Evolutionary conservation across 2,329 filamentous ascomycete species (phyloP).

Genomic region (Westerdykella aurantiaca): DNA sequence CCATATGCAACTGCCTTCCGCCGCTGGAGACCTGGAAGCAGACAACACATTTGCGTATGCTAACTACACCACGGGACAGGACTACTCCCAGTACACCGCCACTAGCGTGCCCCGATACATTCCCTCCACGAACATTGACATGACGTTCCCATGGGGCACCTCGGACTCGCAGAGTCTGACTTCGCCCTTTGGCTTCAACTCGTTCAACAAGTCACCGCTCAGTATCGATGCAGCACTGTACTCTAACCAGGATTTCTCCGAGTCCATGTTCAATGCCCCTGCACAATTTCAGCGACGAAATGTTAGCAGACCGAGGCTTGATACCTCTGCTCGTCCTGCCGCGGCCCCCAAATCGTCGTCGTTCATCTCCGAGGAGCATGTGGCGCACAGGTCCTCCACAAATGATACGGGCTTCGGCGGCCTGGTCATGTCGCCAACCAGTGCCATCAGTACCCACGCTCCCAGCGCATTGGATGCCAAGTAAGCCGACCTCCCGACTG

Average conservation of each 20-base stretch:
- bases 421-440: slow-evolving; percentile 30
- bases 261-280: slow-evolving; percentile 19
- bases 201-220: slow-evolving; percentile 4
- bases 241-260: slow-evolving; percentile 13
- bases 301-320: slow-evolving; percentile 16
- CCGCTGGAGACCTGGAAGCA: slow-evolving; percentile 27
- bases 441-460: slow-evolving; percentile 23
- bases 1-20: slow-evolving; percentile 27
- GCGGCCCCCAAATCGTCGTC: slow-evolving; percentile 23
- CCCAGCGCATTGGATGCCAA: slow-evolving; percentile 14
- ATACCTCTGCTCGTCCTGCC: slow-evolving; percentile 18
- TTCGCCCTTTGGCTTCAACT: slow-evolving; percentile 20
- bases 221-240: slow-evolving; percentile 16
- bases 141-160: slow-evolving; percentile 20
- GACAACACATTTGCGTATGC: slow-evolving; percentile 29
- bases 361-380: slow-evolving; percentile 16
- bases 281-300: slow-evolving; percentile 15
- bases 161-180: slow-evolving; percentile 21
- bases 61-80: slow-evolving; percentile 37
- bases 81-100: slow-evolving; percentile 25
- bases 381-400: slow-evolving; percentile 19
- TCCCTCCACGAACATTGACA: slow-evolving; percentile 13
- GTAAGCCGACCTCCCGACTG: slow-evolving; percentile 8
- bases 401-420: slow-evolving; percentile 20
- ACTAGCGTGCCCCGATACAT: slow-evolving; percentile 21